Conservation (phyloP, 1,284 basidiomycete species). For the Microbotryum scabiosae region DNA sequence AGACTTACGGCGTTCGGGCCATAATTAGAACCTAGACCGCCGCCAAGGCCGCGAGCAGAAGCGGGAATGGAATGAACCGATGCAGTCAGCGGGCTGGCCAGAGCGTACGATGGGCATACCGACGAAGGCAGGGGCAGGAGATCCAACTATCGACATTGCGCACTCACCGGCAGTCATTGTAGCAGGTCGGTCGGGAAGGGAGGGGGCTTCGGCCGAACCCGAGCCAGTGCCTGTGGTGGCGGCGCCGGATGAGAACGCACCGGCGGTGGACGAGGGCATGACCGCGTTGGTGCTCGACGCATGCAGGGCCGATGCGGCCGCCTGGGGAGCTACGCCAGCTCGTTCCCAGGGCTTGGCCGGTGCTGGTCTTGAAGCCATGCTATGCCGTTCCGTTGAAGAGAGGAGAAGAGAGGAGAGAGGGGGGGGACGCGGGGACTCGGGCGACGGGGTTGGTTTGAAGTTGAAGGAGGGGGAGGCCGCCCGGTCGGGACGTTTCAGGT, state of each 20-base stretch:
- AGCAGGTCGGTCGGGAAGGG: conserved; percentile 13
- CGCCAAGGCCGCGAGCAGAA: neutral
- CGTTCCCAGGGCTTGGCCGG: conserved; percentile 31
- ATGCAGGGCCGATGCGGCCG: conserved; percentile 1
- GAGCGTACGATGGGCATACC: neutral
- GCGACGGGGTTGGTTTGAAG: too few species aligned
- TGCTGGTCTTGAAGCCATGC: neutral
- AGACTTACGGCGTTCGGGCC: neutral
- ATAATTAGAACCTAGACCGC: neutral
- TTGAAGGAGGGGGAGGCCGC: too few species aligned
- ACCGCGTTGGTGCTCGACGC: neutral
- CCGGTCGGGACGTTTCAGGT: too few species aligned
- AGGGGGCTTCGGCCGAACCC: conserved; percentile 3
- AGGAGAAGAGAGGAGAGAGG: too few species aligned
- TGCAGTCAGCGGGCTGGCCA: neutral
- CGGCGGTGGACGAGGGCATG: neutral
- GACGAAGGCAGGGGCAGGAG: too few species aligned
- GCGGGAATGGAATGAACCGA: neutral
- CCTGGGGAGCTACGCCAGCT: neutral
- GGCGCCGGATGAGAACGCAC: neutral
- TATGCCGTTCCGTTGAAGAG: neutral
- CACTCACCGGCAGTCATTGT: conserved; percentile 9
- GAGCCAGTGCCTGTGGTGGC: neutral
- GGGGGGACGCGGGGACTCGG: too few species aligned
- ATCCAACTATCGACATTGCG: neutral